Evolutionary conservation across 2,329 filamentous ascomycete species (phyloP), one percentile per base, ranked within the genome.

Genomic region (Xylaria sp.): DNA sequence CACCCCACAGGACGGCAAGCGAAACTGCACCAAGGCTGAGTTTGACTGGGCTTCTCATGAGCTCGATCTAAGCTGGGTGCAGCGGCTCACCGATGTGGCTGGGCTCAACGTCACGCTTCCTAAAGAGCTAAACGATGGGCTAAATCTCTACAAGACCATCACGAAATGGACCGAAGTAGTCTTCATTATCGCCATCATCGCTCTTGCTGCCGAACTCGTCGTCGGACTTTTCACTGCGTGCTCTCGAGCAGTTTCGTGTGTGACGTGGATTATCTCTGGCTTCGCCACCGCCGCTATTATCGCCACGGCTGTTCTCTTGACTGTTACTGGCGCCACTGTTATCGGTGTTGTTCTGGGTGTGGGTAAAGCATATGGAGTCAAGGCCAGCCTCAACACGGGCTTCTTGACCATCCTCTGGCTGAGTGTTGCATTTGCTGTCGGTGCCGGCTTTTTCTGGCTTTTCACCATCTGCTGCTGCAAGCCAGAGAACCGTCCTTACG

Each of bases 381-480:
- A 87, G 5, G 88, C 89, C 60, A 81, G 79, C 60, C 82, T 97
- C 79, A 92, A 94, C 82, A 88, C 80, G 37, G 83, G 85, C 68
- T 95, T 92, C 83, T 89, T 96, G 64, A 86, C 86, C 44, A 83
- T 90, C 23, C 88, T 92, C 75, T 98, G 94, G 93, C 85, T 98
- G 69, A 91, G 90, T 52, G 91, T 91, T 48, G 92, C 88, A 34
- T 94, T 97, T 78, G 91, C 91, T 70, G 79, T 96, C 41, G 92
- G 81, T 51, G 91, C 92, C 8, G 89, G 88, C 72, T 82, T 97
- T 78, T 98, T 98, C 91, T 98, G 96, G 95, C 84, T 94, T 78
- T 89, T 97, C 80, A 93, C 90, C 81, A 88, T 92, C 77, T 98
- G 95, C 91, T 98, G 94, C 89, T 97, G 94, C 86, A 90, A 88